Base-by-base conservation (phyloP, 768 basidiomycete species). In the Agrocybe chaxingu region DNA sequence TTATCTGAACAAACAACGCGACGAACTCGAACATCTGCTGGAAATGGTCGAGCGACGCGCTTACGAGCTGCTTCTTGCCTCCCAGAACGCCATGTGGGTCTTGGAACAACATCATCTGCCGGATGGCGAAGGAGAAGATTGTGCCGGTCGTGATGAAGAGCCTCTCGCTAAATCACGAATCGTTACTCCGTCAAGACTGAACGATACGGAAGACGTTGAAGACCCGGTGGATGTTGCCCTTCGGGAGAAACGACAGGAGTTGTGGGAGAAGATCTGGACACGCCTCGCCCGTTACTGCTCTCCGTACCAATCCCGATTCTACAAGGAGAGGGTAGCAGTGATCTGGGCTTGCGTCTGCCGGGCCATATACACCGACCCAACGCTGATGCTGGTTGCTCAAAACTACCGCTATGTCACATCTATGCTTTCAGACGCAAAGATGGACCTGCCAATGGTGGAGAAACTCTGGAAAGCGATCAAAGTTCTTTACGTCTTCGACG, bases 61-160 rank as follows among this genome's bases (percentile, higher is more conserved):
- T 9, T 71, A 69, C 38, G 62, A 65, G 44, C 61, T 71, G 34
- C 62, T 70, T n/a, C 64, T 71, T 34, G 54, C 53, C 16, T 48
- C 55, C 6, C 67, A 70, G 48, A 65, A 70, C 35, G 71, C 71
- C 3, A 47, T 67, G 6, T 72, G 71, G 68, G 71, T 72, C 16
- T 59, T 71, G 12, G 63, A 66, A 7, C 55, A 51, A 13, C 30
- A 48, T 24, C 53, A 45, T 13, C 19, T 44, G 8, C 30, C 60
- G 1, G 53, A 51, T 7, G 54, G 49, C n/a, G 35, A 56, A 30
- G 36, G 31, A 34, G 35, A 53, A 36, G 59, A 62, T 3, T 70
- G 69, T 41, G 56, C 56, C 11, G 48, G 37, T 7, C 51, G 39
- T 38, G 51, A 51, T 11, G 53, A 60, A 9, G 56, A 57, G 13